Base-by-base conservation (phyloP, 83 land plant species). In the Picea abies region DNA sequence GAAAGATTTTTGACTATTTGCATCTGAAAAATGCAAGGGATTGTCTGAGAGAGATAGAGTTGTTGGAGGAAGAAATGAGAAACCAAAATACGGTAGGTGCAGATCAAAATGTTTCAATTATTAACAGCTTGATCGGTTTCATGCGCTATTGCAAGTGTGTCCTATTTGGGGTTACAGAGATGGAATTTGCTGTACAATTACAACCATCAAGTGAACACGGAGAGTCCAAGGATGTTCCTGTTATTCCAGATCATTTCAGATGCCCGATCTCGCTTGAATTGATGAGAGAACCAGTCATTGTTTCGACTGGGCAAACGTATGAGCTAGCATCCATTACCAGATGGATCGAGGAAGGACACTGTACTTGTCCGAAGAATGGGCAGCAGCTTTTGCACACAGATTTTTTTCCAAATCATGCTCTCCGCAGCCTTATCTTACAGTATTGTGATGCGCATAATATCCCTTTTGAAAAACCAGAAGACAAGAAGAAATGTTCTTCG, bases 201-300 rank as follows among this genome's bases (percentile, higher is more conserved):
- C 67, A 29, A 22, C 6, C 25, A 29, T 11, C 61, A 52, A 79
- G n/a, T 49, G 47, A 79, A 64, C 23, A 52, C 49, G 26, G 3
- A 79, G 89, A 83, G 58, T 47, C 20, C 2, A n/a, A 81, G 12
- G 32, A 63, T 80, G 73, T 79, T 62, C 12, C 52, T 61, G 17
- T 86, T 78, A 89, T 89, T 58, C 88, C 85, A 5, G 93, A 92
- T 17, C 92, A 90, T 25, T 90, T 91, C 65, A 82, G 86, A 29
- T 94, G 97, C 79, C 95, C 97, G 20, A 94, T 94, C 69, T 87
- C 93, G 5, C 91, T 94, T 23, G 97, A 93, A 63, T 56, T 94
- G 20, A 94, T 94, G 97, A 73, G 41, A 29, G 97, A 94, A 71
- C 97, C 97, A 1, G 95, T 94, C 19, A 93, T 90, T 6, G 84